Evolutionary conservation across 176 grass and related monocot species (phyloP).

Genomic region (Tuctoria greenei): DNA sequence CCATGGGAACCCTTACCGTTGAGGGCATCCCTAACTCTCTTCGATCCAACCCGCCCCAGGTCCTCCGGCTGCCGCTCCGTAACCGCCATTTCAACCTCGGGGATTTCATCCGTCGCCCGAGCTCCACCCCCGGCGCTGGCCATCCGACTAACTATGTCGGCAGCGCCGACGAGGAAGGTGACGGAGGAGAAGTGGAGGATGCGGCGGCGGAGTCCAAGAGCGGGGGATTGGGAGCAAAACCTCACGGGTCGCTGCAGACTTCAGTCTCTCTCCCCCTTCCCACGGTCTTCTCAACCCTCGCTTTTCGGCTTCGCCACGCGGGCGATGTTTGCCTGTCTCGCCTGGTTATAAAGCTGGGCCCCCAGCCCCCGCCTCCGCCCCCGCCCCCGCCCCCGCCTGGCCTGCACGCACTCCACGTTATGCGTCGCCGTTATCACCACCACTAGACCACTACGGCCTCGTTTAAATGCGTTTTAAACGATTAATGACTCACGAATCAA

Average conservation of each 20-base stretch:
- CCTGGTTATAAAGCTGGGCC: background rate
- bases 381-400: background rate
- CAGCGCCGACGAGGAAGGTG: background rate
- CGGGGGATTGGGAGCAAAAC: slow-evolving; percentile 10
- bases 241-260: slow-evolving; percentile 28
- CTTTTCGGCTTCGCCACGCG: background rate
- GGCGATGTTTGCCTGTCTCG: background rate
- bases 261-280: slow-evolving; percentile 9
- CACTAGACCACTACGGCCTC: background rate
- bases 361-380: background rate
- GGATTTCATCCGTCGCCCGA: slow-evolving; percentile 18
- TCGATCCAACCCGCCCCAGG: slow-evolving; percentile 2
- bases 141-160: slow-evolving; percentile 21
- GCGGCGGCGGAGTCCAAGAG: slow-evolving; percentile 12
- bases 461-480: background rate
- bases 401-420: background rate
- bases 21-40: slow-evolving; percentile 11
- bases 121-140: slow-evolving; percentile 19
- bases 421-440: background rate
- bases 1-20: background rate
- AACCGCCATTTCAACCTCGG: slow-evolving; percentile 5
- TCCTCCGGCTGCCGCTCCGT: background rate
- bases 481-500: background rate
- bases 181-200: background rate
- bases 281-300: background rate